A percentile compares a stretch with the other conserved stretches of the same genome.
These are phyloP conservation scores for Penicillium glabrum DNA, from an alignment of 2,329 filamentous ascomycete genomes.

Conservation along the genomic window DNA sequence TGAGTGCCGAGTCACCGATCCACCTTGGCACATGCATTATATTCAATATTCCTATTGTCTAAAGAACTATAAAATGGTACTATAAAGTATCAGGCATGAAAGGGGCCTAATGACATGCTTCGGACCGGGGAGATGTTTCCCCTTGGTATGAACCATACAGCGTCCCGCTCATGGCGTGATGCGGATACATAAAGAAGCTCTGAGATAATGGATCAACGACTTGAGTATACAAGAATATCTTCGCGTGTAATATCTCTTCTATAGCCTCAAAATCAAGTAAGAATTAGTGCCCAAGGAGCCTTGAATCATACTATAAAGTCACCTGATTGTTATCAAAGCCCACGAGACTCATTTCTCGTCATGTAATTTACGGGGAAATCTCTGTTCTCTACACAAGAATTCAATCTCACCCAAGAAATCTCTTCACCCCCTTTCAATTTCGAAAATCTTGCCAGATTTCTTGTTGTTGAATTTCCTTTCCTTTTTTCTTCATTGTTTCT, in stretches of 20 bases:
- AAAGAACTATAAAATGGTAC: background rate
- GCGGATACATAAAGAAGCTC: background rate
- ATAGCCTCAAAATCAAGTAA: too few species aligned
- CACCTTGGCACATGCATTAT: background rate
- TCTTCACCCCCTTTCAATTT: background rate
- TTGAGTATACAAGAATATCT: too few species aligned
- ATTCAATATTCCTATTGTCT: background rate
- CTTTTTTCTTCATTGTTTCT: background rate
- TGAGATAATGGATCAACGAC: background rate
- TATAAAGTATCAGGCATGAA: background rate
- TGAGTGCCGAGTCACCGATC: background rate
- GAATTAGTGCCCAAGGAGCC: background rate
- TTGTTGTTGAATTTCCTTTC: background rate
- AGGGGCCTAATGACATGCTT: background rate
- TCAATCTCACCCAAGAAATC: background rate
- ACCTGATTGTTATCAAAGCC: slow-evolving; percentile 17
- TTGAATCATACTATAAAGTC: background rate
- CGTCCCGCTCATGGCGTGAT: background rate
- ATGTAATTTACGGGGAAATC: slow-evolving; percentile 20
- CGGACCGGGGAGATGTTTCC: background rate
- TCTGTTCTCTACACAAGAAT: slow-evolving; percentile 7
- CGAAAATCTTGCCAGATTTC: background rate
- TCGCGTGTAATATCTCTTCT: too few species aligned
- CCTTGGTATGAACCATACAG: background rate
- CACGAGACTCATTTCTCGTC: slow-evolving; percentile 3